Conservation (phyloP, 169 alveolate species). For the Fabrea salina region DNA sequence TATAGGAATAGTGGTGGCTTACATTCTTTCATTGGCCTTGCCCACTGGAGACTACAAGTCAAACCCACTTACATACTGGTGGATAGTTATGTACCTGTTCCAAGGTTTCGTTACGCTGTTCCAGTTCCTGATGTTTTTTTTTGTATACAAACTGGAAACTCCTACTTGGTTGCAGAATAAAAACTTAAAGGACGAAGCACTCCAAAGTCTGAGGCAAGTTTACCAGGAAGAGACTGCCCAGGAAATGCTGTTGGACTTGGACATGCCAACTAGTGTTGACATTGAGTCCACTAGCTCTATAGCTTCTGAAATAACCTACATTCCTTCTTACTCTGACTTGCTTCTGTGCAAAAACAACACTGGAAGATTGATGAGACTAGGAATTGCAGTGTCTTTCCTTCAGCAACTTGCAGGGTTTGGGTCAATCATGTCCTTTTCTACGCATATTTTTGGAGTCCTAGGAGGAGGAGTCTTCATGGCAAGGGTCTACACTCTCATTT, state of each 20-base stretch:
- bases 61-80: not conserved
- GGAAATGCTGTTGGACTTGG: not conserved
- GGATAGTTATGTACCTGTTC: not conserved
- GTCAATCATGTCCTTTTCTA: not conserved
- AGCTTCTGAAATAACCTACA: not conserved
- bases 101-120: not conserved
- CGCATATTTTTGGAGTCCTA: not conserved
- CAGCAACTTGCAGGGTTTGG: not conserved
- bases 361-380: not conserved
- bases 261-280: not conserved
- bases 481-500: not conserved
- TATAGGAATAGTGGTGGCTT: not conserved
- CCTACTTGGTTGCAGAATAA: constrained; percentile 20
- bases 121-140: not conserved
- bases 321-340: not conserved
- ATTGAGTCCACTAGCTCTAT: not conserved
- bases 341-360: not conserved
- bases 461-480: not conserved
- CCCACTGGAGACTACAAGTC: constrained; percentile 1
- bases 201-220: not conserved
- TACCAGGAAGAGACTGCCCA: not conserved
- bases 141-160: not conserved
- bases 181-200: not conserved
- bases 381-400: not conserved
- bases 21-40: not conserved